phyloP scores from a whole-genome alignment of 2,329 filamentous ascomycete species.

The Paecilomyces sp. region DNA sequence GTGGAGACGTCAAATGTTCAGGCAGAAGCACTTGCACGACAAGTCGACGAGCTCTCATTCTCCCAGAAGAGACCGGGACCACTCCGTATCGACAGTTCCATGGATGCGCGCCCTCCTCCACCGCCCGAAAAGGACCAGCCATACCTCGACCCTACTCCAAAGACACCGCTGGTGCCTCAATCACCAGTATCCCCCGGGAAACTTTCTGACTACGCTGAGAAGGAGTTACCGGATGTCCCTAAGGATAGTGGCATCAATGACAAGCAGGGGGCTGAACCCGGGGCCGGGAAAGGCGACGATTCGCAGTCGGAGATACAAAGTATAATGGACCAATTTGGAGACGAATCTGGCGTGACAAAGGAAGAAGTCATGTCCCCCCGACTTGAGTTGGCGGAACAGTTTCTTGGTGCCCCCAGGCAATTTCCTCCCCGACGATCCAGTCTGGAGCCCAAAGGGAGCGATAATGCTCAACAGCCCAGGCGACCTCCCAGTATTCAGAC shows the following conservation, averaged over 20 bases:
- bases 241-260: slow-evolving; percentile 25
- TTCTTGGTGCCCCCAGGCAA: slow-evolving; percentile 57
- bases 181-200: slow-evolving; percentile 28
- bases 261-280: slow-evolving; percentile 46
- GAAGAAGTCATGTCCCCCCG: slow-evolving; percentile 91
- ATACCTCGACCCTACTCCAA: slow-evolving; percentile 45
- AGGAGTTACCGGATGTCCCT: slow-evolving; percentile 31
- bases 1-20: slow-evolving; percentile 8
- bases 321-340: slow-evolving; percentile 94
- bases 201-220: slow-evolving; percentile 28
- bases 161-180: slow-evolving; percentile 35
- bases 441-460: slow-evolving; percentile 57
- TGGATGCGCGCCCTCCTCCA: slow-evolving; percentile 32
- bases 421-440: slow-evolving; percentile 83
- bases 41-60: slow-evolving; percentile 25
- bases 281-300: slow-evolving; percentile 60
- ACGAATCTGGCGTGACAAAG: slow-evolving; percentile 61
- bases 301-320: slow-evolving; percentile 85
- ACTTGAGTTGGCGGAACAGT: slow-evolving; percentile 72
- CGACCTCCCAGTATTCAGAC: slow-evolving; percentile 10
- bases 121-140: slow-evolving; percentile 45
- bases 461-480: slow-evolving; percentile 20
- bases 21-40: slow-evolving; percentile 17
- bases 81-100: slow-evolving; percentile 3
- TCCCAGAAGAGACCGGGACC: slow-evolving; percentile 15